Evolutionary conservation across 1,284 basidiomycete genomes (phyloP), one percentile per base, ranked within the genome.

Genomic region (Taiwanofungus camphoratus): DNA sequence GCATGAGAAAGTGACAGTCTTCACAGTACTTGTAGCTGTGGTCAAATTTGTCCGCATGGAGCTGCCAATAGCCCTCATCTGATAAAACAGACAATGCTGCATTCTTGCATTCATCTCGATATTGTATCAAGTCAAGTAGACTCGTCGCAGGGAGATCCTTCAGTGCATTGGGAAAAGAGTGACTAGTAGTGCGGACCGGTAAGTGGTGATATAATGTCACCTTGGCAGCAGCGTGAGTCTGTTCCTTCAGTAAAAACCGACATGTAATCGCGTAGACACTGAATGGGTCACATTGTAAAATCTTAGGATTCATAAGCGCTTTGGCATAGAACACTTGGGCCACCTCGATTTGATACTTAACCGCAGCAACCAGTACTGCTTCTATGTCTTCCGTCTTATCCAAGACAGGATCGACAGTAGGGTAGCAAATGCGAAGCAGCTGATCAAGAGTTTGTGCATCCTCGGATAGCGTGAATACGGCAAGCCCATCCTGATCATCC

Each of bases 11-110:
- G n/a, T n/a, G n/a, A n/a, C n/a, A n/a, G n/a, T n/a, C n/a, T n/a
- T n/a, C n/a, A n/a, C n/a, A n/a, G n/a, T n/a, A n/a, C n/a, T n/a
- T n/a, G n/a, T n/a, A n/a, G n/a, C n/a, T n/a, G n/a, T n/a, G n/a
- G n/a, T n/a, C n/a, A n/a, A n/a, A n/a, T n/a, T n/a, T n/a, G n/a
- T n/a, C n/a, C n/a, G n/a, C n/a, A n/a, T n/a, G n/a, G n/a, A n/a
- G n/a, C 16, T 57, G 35, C 1, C 52, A 45, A 2, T 46, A 43
- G 33, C 46, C 46, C 22, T 58, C 49, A 16, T 53, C 49, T 8
- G 44, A n/a, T 7, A 59, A 44, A 36, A 36, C 21, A 16, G 20
- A 22, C 12, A n/a, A 22, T 5, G 24, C 19, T 12, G 18, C 6
- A 16, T 12, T 16, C 20, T 36, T 36, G 34, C 34, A 36, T 22